Conservation (phyloP, 148 eudicot genomes). For the Rhododendron griersonianum region DNA sequence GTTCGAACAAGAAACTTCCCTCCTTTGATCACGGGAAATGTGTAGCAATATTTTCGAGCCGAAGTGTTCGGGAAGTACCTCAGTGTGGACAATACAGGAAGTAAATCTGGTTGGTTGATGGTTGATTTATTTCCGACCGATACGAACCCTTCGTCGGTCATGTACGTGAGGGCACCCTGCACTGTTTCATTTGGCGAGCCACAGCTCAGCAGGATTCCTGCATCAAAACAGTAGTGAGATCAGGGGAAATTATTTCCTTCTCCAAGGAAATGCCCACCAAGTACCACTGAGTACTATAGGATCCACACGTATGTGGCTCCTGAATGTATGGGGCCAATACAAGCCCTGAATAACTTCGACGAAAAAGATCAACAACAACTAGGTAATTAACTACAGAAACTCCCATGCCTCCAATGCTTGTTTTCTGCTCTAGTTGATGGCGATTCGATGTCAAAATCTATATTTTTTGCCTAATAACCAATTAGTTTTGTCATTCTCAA, state of each 20-base stretch:
- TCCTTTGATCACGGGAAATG: conserved; percentile 44
- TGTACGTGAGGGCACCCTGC: conserved; percentile 37
- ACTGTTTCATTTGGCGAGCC: conserved; percentile 35
- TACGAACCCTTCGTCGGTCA: conserved; percentile 42
- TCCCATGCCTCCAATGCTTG: not conserved
- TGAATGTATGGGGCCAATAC: not conserved
- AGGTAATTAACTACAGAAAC: not conserved
- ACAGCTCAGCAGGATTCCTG: conserved; percentile 62
- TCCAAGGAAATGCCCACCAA: not conserved
- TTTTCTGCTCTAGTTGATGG: not conserved
- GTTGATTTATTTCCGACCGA: conserved; percentile 45
- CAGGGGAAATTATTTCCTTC: not conserved
- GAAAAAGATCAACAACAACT: not conserved
- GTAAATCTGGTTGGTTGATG: conserved; percentile 24
- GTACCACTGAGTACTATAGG: not conserved
- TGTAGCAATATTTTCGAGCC: conserved; percentile 55
- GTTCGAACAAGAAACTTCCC: conserved; percentile 52
- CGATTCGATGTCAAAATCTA: not conserved
- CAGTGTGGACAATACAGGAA: conserved; percentile 48
- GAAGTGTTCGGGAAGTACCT: conserved; percentile 53
- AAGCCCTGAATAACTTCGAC: not conserved
- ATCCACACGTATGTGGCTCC: not conserved
- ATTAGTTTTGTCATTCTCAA: not conserved
- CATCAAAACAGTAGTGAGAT: not conserved
- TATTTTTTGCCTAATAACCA: not conserved